phyloP scores from a whole-genome alignment of 192 early-diverging fungal genomes.

The Backusella liffmaniae region DNA sequence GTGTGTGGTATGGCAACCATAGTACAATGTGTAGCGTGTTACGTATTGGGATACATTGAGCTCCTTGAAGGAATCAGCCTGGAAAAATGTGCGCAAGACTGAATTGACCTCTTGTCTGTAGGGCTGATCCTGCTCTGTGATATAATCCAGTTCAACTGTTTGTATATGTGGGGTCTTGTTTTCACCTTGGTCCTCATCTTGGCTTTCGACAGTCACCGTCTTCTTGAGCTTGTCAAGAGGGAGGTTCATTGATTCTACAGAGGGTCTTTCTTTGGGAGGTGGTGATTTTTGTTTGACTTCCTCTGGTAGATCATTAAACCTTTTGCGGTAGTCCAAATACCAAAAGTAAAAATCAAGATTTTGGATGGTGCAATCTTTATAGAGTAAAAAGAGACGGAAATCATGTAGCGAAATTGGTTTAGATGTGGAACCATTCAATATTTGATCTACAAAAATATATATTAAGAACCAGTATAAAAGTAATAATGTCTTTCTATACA shows the following conservation, averaged over 20 bases:
- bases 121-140: constrained; percentile 19
- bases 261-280: constrained; percentile 15
- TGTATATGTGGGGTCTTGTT: not conserved
- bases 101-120: constrained; percentile 22
- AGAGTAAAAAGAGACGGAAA: constrained; percentile 18
- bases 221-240: not conserved
- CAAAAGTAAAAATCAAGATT: constrained; percentile 32
- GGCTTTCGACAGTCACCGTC: not conserved
- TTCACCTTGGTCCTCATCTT: not conserved
- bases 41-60: constrained; percentile 13
- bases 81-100: constrained; percentile 28
- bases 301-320: constrained; percentile 17
- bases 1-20: constrained; percentile 12
- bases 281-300: constrained; percentile 9
- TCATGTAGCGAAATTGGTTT: constrained; percentile 29
- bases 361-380: constrained; percentile 25
- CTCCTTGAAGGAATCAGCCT: constrained; percentile 21
- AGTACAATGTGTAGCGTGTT: not conserved
- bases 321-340: constrained; percentile 18
- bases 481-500: not conserved
- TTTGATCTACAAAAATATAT: constrained; percentile 7
- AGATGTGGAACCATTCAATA: constrained; percentile 24
- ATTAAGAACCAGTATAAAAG: not conserved
- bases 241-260: not conserved
- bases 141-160: not conserved